phyloP scores from a whole-genome alignment of 495 filamentous ascomycete genomes.

The Talaromyces proteolyticus region DNA sequence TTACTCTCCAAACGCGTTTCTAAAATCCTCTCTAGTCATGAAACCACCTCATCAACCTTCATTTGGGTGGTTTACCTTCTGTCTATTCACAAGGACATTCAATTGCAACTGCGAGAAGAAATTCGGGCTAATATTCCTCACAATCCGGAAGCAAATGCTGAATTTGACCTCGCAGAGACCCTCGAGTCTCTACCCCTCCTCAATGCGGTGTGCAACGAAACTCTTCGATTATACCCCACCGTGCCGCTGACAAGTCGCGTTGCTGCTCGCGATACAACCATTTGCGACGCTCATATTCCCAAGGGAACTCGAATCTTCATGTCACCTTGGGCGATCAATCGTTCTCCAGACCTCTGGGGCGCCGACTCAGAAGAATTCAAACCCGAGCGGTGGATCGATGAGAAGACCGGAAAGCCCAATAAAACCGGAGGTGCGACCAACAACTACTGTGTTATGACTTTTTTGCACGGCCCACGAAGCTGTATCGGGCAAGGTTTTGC shows the following conservation, averaged over 20 bases:
- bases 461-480: slow-evolving; percentile 72
- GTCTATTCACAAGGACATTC: neutral
- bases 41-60: neutral
- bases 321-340: slow-evolving; percentile 57
- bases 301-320: slow-evolving; percentile 48
- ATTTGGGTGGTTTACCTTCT: neutral
- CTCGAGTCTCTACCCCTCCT: slow-evolving; percentile 55
- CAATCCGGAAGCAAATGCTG: neutral
- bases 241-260: slow-evolving; percentile 57
- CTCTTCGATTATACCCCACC: slow-evolving; percentile 51
- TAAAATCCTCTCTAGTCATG: neutral
- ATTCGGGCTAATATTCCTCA: neutral
- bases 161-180: slow-evolving; percentile 14
- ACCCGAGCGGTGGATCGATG: slow-evolving; percentile 72
- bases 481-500: slow-evolving; percentile 84
- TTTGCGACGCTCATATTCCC: slow-evolving; percentile 50
- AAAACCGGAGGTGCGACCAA: slow-evolving; percentile 48
- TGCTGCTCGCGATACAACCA: slow-evolving; percentile 54
- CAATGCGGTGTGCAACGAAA: slow-evolving; percentile 56
- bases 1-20: neutral
- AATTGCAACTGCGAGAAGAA: neutral
- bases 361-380: slow-evolving; percentile 70
- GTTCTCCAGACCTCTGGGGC: slow-evolving; percentile 74
- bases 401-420: slow-evolving; percentile 53
- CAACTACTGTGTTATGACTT: slow-evolving; percentile 76